Conservation (phyloP, 257 asterid species). For the Solanum sejunctum region DNA sequence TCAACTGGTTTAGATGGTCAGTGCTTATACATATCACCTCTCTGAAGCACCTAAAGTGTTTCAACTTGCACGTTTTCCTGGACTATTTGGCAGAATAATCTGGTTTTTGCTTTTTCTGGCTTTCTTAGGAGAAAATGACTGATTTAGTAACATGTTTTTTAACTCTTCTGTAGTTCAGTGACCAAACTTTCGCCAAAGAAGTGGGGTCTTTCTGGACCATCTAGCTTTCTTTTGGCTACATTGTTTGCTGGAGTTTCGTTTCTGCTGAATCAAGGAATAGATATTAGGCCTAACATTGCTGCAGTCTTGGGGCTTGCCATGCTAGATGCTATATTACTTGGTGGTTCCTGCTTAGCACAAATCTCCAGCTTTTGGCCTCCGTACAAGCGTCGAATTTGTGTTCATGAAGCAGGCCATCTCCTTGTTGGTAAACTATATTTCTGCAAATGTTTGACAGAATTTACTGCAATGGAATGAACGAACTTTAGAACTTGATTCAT, state of each 20-base stretch:
- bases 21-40: neutral
- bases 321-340: constrained; percentile 73
- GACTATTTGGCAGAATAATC: neutral
- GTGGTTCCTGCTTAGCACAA: constrained; percentile 86
- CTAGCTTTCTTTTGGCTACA: constrained; percentile 50
- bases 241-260: constrained; percentile 54
- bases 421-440: constrained; percentile 55
- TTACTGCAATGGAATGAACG: neutral
- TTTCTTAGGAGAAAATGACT: neutral
- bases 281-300: constrained; percentile 77
- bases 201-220: constrained; percentile 92
- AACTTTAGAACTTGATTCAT: neutral
- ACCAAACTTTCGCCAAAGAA: constrained; percentile 89
- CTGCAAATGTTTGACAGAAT: neutral
- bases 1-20: constrained; percentile 73
- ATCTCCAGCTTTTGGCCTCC: constrained; percentile 98
- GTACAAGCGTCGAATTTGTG: constrained; percentile 74
- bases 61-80: neutral
- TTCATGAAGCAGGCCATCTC: constrained; percentile 97
- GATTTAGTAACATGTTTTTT: neutral
- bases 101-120: neutral
- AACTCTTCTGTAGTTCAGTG: constrained; percentile 31
- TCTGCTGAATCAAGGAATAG: constrained; percentile 79
- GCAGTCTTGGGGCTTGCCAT: constrained; percentile 54
- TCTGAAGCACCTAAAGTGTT: neutral